These are phyloP conservation scores for Talaromyces amestolkiae DNA, from an alignment of 2,329 filamentous ascomycete genomes.

Conservation along the genomic window DNA sequence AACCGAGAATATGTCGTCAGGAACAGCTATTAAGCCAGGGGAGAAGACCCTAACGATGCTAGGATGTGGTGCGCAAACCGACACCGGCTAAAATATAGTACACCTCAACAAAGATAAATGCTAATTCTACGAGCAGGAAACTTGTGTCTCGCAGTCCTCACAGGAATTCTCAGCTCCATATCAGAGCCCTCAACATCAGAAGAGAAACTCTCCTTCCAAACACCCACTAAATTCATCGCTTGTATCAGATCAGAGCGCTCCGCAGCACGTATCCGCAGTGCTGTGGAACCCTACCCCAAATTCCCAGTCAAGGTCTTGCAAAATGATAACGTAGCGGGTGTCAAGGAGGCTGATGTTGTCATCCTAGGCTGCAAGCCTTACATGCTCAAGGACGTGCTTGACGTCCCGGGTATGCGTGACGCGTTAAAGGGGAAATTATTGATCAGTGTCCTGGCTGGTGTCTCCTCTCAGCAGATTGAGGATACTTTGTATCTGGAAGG, in stretches of 20 bases:
- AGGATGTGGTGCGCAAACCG: conserved; percentile 66
- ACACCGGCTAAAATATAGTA: background rate
- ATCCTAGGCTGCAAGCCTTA: conserved; percentile 79
- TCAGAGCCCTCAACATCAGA: conserved; percentile 41
- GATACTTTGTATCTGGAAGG: conserved; percentile 59
- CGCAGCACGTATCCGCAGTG: conserved; percentile 65
- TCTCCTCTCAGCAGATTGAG: conserved; percentile 68
- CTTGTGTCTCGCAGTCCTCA: conserved; percentile 81
- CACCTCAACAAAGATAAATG: background rate
- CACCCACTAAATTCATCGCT: conserved; percentile 75
- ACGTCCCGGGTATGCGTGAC: conserved; percentile 64
- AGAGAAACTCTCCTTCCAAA: conserved; percentile 40
- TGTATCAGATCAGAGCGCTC: conserved; percentile 71
- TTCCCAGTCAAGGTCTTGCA: conserved; percentile 62
- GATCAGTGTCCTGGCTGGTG: conserved; percentile 76
- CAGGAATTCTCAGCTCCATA: conserved; percentile 72
- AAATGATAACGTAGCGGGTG: conserved; percentile 68
- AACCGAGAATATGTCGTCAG: conserved; percentile 14
- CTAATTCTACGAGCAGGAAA: conserved; percentile 55
- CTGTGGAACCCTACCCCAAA: conserved; percentile 62
- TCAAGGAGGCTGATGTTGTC: conserved; percentile 67
- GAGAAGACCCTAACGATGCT: conserved; percentile 71
- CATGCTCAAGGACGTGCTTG: conserved; percentile 67
- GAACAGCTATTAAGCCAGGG: conserved; percentile 34
- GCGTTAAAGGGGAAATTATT: conserved; percentile 77